A percentile compares a stretch with the other conserved stretches of the same genome.
Conservation (phyloP, 75 land plant species). For the Gnetum montanum region DNA sequence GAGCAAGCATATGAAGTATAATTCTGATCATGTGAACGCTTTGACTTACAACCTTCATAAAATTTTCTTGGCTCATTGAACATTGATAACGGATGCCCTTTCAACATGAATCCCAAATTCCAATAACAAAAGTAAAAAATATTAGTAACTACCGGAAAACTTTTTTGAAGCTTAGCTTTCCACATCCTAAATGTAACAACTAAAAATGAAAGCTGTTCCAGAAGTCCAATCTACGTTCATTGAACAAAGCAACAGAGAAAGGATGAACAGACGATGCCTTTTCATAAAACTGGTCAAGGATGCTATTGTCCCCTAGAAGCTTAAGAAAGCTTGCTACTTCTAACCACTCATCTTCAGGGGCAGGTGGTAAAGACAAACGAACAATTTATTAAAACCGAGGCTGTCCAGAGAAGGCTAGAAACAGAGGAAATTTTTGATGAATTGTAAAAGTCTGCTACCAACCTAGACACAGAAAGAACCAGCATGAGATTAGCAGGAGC, state of each 20-base stretch:
- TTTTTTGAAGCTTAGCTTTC: too few relatives aligned
- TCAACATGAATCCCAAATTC: too few relatives aligned
- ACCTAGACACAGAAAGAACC: conserved; percentile 44
- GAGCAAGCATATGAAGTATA: too few relatives aligned
- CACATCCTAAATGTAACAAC: too few relatives aligned
- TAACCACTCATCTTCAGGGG: conserved; percentile 61
- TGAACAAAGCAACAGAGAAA: conserved; percentile 56
- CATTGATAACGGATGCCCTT: too few relatives aligned
- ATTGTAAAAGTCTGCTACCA: conserved; percentile 1
- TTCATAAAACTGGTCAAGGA: conserved; percentile 37
- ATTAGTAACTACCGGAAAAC: too few relatives aligned
- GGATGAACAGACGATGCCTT: conserved; percentile 62
- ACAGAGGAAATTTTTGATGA: neutral
- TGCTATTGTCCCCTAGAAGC: conserved; percentile 11
- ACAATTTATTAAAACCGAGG: conserved; percentile 52
- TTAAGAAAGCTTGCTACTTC: conserved; percentile 51
- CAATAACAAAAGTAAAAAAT: too few relatives aligned
- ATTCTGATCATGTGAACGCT: too few relatives aligned
- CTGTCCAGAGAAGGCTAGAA: conserved; percentile 55
- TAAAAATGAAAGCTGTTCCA: too few relatives aligned
- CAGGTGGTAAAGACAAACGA: conserved; percentile 46
- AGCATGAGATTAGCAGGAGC: conserved; percentile 54
- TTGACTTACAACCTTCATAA: too few relatives aligned
- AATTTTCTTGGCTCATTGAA: too few relatives aligned
- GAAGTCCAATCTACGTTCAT: too few relatives aligned